Conservation (phyloP, 148 eudicot genomes). For the Rhododendron ovatum region DNA sequence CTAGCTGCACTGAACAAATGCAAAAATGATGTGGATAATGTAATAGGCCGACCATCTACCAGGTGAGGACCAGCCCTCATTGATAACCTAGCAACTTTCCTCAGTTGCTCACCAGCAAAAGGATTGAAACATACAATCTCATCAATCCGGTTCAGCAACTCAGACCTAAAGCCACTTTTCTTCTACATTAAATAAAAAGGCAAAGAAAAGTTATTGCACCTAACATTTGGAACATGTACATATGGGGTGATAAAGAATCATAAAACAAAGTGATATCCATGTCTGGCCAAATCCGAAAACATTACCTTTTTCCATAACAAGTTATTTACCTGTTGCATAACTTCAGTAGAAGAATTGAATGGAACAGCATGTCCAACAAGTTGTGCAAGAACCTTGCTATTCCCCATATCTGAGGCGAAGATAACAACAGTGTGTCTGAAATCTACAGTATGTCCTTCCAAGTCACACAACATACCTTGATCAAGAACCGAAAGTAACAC, state of each 20-base stretch:
- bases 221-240: background rate
- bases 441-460: background rate
- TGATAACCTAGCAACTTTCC: background rate
- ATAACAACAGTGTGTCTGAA: background rate
- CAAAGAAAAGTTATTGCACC: too few relatives aligned
- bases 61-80: background rate
- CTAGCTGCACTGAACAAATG: background rate
- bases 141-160: slow-evolving; percentile 7
- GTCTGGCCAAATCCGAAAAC: background rate
- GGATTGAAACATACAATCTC: background rate
- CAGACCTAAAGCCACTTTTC: background rate
- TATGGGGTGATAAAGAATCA: background rate
- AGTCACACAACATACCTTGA: background rate
- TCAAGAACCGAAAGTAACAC: background rate
- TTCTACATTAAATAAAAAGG: background rate
- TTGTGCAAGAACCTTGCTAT: too few relatives aligned
- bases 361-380: too few relatives aligned
- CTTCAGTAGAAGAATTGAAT: too few relatives aligned
- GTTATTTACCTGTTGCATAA: too few relatives aligned
- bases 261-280: background rate
- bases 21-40: background rate
- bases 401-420: too few relatives aligned
- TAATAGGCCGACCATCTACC: background rate
- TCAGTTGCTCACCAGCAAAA: background rate
- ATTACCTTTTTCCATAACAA: too few relatives aligned